Percentiles rank a stretch among this genome's conserved stretches.
These are phyloP conservation scores for Wickerhamiella sergipiensis DNA, from an alignment of 805 yeast species.

Conservation along the genomic window DNA sequence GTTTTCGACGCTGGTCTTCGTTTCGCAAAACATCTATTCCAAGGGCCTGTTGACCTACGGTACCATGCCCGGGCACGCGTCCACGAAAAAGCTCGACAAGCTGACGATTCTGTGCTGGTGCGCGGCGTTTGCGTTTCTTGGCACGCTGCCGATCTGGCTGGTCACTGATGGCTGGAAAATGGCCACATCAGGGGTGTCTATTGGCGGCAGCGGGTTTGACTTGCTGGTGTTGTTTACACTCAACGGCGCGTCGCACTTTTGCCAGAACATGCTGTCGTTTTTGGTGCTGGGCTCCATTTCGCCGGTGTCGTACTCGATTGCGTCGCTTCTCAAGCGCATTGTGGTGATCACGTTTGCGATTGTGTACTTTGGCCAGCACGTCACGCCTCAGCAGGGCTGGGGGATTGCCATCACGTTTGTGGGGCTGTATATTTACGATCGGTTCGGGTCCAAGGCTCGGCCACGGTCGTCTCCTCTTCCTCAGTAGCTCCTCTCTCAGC, in stretches of 20 bases:
- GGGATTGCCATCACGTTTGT: slow-evolving; percentile 29
- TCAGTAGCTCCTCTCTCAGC: neutral
- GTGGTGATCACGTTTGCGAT: slow-evolving; percentile 71
- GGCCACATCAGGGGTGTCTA: slow-evolving; percentile 8
- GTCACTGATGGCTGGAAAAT: slow-evolving; percentile 37
- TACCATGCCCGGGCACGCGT: slow-evolving; percentile 1
- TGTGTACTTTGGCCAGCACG: slow-evolving; percentile 39
- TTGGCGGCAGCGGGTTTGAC: slow-evolving; percentile 26
- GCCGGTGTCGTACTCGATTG: slow-evolving; percentile 75
- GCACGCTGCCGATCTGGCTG: slow-evolving; percentile 65
- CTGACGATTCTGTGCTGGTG: slow-evolving; percentile 70
- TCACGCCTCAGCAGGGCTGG: slow-evolving; percentile 27
- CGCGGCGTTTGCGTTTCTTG: slow-evolving; percentile 53
- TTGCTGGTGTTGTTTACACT: slow-evolving; percentile 34
- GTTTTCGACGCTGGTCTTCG: slow-evolving; percentile 59
- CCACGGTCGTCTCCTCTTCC: neutral
- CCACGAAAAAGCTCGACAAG: slow-evolving; percentile 47
- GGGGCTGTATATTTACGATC: slow-evolving; percentile 31
- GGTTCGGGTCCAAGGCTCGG: slow-evolving; percentile 23
- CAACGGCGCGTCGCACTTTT: slow-evolving; percentile 65
- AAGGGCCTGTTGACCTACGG: slow-evolving; percentile 55
- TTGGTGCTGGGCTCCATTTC: slow-evolving; percentile 69
- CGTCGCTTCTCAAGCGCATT: slow-evolving; percentile 79
- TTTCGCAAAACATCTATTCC: slow-evolving; percentile 75
- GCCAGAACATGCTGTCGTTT: slow-evolving; percentile 70